Evolutionary conservation across 352 stramenopile genomes (phyloP), one percentile per base, ranked within the genome.

Genomic region (Pythium brassicae): DNA sequence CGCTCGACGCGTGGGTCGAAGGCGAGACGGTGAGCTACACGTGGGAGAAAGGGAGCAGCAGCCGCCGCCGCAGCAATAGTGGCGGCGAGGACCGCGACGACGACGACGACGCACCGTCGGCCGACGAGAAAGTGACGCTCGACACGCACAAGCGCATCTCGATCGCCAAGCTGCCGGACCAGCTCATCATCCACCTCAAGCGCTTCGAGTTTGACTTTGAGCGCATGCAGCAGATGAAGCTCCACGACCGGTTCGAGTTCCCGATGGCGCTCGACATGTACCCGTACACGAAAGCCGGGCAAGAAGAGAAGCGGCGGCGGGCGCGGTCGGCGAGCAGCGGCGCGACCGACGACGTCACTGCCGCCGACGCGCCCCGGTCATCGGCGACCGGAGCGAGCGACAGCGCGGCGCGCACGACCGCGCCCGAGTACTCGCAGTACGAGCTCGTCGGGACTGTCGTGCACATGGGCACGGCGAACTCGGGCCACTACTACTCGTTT

Each of bases 191-290:
- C 52, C 94, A 98, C 56, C 58, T 98, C 12, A 98, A 98, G 71
- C 83, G 94, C 0, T 98, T 98, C 46, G 92, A 98, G 57, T 98
- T 98, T 61, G 90, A 98, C 65, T 97, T 97, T 39, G 90, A 97
- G 54, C 93, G 84, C 14, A 96, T 98, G 85, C 86, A 96, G 46
- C 89, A 96, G 65, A 91, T 83, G 43, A 98, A 98, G 56, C 81
- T 98, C 2, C 97, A 98, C 59, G 87, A 96, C 55, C 78, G 84
- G 10, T 97, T 98, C 53, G 94, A 98, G 52, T 98, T 98, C 56
- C 90, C 90, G 4, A 87, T 76, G 45, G 73, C 87, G 37, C 66
- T 97, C 19, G 82, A 97, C 57, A 95, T 97, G 83, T 92, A 86
- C 55, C 74, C 72, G 20, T 95, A 94, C 67, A 96, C 88, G 4